Conservation (phyloP, 1,284 basidiomycete genomes). For the Mycena citricolor region DNA sequence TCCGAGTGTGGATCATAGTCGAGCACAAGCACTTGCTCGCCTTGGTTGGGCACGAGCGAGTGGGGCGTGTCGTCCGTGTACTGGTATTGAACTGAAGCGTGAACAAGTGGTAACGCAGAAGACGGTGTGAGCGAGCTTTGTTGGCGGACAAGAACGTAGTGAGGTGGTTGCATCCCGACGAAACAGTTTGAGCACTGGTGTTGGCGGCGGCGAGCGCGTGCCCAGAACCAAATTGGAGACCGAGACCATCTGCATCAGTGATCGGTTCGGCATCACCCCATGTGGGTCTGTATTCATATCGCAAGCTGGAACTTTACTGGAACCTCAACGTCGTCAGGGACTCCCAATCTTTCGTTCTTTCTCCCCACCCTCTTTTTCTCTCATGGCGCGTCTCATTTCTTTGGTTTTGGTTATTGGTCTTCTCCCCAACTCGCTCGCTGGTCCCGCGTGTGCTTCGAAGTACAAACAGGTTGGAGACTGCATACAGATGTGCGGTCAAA, state of each 20-base stretch:
- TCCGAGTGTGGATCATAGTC: constrained; percentile 50
- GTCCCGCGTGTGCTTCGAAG: constrained; percentile 50
- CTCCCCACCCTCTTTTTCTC: constrained; percentile 31
- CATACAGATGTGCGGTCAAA: constrained; percentile 41
- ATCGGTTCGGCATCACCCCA: too few species aligned
- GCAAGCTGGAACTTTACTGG: too few species aligned
- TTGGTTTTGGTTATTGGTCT: constrained; percentile 40
- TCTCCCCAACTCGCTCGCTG: constrained; percentile 41
- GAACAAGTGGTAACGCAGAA: constrained; percentile 44
- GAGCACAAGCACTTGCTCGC: constrained; percentile 71
- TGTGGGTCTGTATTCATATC: too few species aligned
- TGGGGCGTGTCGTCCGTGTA: constrained; percentile 74
- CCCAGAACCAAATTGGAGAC: too few species aligned
- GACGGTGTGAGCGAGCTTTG: constrained; percentile 35
- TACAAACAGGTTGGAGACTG: constrained; percentile 39
- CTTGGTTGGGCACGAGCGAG: constrained; percentile 54
- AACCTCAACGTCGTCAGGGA: too few species aligned
- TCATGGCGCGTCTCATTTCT: constrained; percentile 44
- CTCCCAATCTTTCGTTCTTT: constrained; percentile 35
- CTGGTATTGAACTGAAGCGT: constrained; percentile 77
- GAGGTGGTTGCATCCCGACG: constrained; percentile 1
- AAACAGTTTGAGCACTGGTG: too few species aligned
- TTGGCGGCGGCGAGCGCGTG: too few species aligned
- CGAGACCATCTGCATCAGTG: too few species aligned
- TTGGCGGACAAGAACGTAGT: constrained; percentile 24